Base-by-base conservation (phyloP, 192 early-diverging fungal species). In the Coemansia sp. region DNA sequence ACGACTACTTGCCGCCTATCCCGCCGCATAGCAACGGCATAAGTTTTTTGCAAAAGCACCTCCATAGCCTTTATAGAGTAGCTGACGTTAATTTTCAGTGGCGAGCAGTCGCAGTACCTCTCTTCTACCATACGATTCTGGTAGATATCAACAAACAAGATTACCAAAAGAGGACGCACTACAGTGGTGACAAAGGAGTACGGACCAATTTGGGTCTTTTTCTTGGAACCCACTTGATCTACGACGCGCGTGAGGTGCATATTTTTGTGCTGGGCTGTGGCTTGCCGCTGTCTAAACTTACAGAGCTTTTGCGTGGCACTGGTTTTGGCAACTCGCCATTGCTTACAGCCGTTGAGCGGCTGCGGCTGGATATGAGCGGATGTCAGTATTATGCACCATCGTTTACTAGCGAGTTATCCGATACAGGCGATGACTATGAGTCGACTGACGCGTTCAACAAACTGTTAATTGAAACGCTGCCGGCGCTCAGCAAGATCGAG, bases 41-140 rank as follows among this genome's bases (percentile, higher is more conserved):
- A 42, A 3, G 0, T 5, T 15, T 10, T 5, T 0, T 19, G 9
- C 40, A 19, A 18, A 18, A 17, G 40, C 40, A 42, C 40, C 17
- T 42, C 17, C 40, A 18, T 18, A 19, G 40, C 17, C 9, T 42
- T 19, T 18, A 19, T 15, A 42, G 17, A 19, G 17, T 42, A 4
- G 42, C 67, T 1, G 34, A 32, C 12, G 61, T 70, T 1, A 46
- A 50, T 22, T 34, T n/a, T 10, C 29, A 40, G 26, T 70, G 68
- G 68, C 60, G 68, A 2, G 56, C 34, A 1, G 35, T 26, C 4
- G 2, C 56, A 9, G 17, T 58, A 1, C 55, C 61, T 14, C 19
- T 53, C 18, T 19, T 59, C 4, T 54, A 39, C 56, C 48, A 56
- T 21, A 63, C 56, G 2, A 42, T 36, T 0, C 1, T 63, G 8